Evolutionary conservation across 2,329 filamentous ascomycete species (phyloP), one percentile per base, ranked within the genome.

Genomic region (Monosporascus sp.): DNA sequence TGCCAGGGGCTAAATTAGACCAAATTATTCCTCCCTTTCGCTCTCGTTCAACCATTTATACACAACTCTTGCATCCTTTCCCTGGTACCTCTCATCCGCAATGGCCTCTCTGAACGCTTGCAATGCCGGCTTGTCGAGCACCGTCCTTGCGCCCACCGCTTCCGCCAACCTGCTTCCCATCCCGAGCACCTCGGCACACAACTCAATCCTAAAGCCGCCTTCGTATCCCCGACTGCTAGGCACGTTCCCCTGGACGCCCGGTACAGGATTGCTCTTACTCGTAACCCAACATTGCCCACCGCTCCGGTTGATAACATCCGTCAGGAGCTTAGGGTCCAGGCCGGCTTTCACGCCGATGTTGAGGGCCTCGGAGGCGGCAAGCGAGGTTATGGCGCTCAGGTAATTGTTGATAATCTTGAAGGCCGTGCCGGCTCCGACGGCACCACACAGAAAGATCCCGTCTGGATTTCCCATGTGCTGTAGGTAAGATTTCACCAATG

Each of bases 351-450:
- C 63, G 27, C 71, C 71, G 20, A 73, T 68, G 48, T 70, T 71
- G 51, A 73, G 66, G 6, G 70, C 69, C 59, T 73, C 70, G 2
- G 66, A 66, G 0, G 68, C 68, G 1, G 69, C 71, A 17, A 73
- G 84, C 59, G 88, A 89, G 67, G 84, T 87, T 58, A 89, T 80
- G 5, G 85, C 85, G 20, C 87, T 71, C 20, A 89, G 78, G 62
- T 90, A 90, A 67, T 90, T 90, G 69, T 90, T 90, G 52, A 86
- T 85, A 16, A 89, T 75, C 67, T 90, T 90, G 26, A 81, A 86
- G 7, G 86, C 85, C 0, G 89, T 77, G 0, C 87, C 87, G 3
- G 85, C 77, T 2, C 85, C 85, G 4, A 68, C 62, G 16, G 78
- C 78, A 1, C 86, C 86, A 51, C 88, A 77, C 56, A 87, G 83